These are phyloP conservation scores for Achlya hypogyna DNA, from an alignment of 352 stramenopile genomes.

Conservation along the genomic window DNA sequence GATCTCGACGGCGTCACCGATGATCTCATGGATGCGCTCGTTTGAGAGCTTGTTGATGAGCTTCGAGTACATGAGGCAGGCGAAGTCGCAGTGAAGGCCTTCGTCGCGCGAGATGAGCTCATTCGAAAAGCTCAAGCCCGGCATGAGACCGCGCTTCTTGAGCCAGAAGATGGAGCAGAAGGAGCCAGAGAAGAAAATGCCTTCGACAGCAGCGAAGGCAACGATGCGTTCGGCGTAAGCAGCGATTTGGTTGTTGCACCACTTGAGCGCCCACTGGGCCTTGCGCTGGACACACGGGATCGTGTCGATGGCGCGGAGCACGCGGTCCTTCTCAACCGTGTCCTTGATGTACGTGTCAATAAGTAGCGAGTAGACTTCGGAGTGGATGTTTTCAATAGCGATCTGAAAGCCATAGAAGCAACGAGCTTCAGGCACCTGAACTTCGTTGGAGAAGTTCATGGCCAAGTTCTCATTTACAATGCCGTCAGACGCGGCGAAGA, in stretches of 20 bases:
- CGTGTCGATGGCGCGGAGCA: constrained; percentile 97
- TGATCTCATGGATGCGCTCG: constrained; percentile 90
- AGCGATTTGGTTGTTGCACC: constrained; percentile 88
- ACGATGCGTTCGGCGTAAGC: constrained; percentile 96
- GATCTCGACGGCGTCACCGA: constrained; percentile 93
- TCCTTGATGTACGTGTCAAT: constrained; percentile 99
- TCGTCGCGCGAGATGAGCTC: constrained; percentile 98
- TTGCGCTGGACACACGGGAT: constrained; percentile 97
- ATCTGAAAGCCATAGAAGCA: constrained; percentile 99
- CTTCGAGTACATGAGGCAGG: constrained; percentile 97
- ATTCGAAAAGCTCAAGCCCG: constrained; percentile 97
- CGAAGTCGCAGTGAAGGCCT: constrained; percentile 98
- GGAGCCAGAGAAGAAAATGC: constrained; percentile 98
- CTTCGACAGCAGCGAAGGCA: constrained; percentile 96
- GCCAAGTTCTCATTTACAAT: constrained; percentile 99
- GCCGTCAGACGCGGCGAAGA: constrained; percentile 97
- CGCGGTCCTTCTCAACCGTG: constrained; percentile 82
- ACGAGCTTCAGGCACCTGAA: constrained; percentile 94
- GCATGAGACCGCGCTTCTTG: constrained; percentile 99
- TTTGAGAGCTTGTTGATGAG: constrained; percentile 94
- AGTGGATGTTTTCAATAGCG: constrained; percentile 99
- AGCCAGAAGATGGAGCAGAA: constrained; percentile 99
- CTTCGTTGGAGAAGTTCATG: constrained; percentile 97
- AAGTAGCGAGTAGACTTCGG: constrained; percentile 98
- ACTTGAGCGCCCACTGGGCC: constrained; percentile 94